Base-by-base conservation (phyloP, 139 green algal species). In the Tetradesmus lagerheimii region DNA sequence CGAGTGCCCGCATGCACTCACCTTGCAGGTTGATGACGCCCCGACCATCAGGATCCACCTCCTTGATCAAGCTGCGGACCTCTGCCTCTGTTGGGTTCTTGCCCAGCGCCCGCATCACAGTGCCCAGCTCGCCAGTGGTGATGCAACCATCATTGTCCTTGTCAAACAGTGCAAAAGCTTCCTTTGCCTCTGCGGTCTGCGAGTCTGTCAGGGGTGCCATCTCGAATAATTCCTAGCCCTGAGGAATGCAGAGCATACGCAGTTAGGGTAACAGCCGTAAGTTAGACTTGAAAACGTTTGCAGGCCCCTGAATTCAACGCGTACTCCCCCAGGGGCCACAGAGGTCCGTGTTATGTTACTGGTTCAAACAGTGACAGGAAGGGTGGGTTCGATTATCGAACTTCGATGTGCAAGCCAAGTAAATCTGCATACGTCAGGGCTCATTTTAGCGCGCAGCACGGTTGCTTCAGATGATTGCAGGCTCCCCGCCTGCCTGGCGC, bases 181-280 rank as follows among this genome's bases (percentile, higher is more conserved):
- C 96, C 92, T 97, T 98, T 90, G 97, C 97, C 87, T 98, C 96
- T 23, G 96, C 93, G n/a, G 96, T 96, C 93, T 98, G 95, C 85
- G 97, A 94, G 29, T 98, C 96, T 23, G 93, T 96, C 18, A 96
- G 82, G 29, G 94, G 86, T 20, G 89, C 62, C 88, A 91, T 91
- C 16, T 81, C 34, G 11, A 41, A 39, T 78, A 8, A 18, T 71
- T 71, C 57, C 31, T 20, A 9, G 57, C 4, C 23, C 57, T n/a
- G 5, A 2, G 1, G 31, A n/a, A 23, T 11, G 8, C 23, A 2
- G 3, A 31, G 4, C 4, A 71, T 9, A 71, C 20, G 57, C 23
- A 20, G 16, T 6, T n/a, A 31, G 57, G 11, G 14, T 18, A 12
- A n/a, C 25, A 31, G 57, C 23, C n/a, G 57, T n/a, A 31, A 31